Conservation (phyloP, 306 rosid species). For the Sindora glabra region DNA sequence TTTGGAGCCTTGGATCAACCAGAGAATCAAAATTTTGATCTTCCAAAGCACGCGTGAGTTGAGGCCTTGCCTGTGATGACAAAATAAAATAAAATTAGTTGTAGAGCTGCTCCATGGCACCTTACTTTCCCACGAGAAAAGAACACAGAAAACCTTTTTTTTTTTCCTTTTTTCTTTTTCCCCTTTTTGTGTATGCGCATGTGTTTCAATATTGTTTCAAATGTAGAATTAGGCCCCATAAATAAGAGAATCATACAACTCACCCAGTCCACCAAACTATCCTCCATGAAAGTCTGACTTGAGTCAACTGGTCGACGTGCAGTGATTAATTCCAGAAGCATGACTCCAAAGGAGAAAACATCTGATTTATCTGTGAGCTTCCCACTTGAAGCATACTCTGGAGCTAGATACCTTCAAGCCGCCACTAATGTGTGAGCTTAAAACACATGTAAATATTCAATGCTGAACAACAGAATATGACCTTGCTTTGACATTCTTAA, state of each 20-base stretch:
- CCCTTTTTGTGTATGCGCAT: not conserved
- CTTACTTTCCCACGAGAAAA: not conserved
- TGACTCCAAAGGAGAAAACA: constrained; percentile 88
- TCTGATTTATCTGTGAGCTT: constrained; percentile 94
- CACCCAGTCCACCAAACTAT: constrained; percentile 97
- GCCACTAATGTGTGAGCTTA: constrained; percentile 14
- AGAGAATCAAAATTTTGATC: constrained; percentile 57
- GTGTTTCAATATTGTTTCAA: not conserved
- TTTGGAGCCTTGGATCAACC: constrained; percentile 64
- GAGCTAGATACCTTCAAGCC: constrained; percentile 78
- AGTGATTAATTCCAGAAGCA: constrained; percentile 89
- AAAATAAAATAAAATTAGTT: constrained; percentile 13
- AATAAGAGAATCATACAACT: constrained; percentile 22
- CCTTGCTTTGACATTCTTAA: constrained; percentile 2
- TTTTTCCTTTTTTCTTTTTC: too few species aligned
- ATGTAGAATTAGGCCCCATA: not conserved
- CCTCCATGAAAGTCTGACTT: constrained; percentile 59
- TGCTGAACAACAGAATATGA: not conserved
- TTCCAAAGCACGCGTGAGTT: constrained; percentile 69
- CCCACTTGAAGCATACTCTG: constrained; percentile 95
- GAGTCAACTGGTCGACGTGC: constrained; percentile 82
- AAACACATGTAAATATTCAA: not conserved
- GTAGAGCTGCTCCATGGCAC: not conserved
- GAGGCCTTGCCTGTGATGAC: constrained; percentile 84
- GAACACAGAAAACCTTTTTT: too few species aligned